Percentiles rank a stretch among this genome's conserved stretches.
Evolutionary conservation across 352 stramenopile species (phyloP).

Genomic region (Phytophthora ramorum): DNA sequence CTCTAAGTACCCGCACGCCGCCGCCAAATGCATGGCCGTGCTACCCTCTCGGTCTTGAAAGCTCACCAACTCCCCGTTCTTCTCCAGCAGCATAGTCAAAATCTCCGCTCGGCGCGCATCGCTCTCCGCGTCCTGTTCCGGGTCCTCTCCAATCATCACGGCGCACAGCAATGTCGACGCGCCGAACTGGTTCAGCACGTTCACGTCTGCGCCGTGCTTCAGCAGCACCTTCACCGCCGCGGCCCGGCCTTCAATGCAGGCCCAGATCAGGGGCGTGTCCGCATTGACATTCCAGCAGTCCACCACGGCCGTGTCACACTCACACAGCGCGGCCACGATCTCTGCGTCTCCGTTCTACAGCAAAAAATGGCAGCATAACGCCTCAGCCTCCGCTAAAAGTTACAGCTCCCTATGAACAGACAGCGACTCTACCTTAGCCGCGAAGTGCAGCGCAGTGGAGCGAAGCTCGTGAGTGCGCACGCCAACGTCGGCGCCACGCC

Average conservation of each 20-base stretch:
- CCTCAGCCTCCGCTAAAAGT: background rate
- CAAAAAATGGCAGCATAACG: conserved; percentile 2
- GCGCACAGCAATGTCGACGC: conserved; percentile 77
- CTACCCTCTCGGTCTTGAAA: conserved; percentile 85
- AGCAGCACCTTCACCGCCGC: conserved; percentile 78
- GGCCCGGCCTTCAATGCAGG: conserved; percentile 77
- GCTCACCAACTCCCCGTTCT: conserved; percentile 76
- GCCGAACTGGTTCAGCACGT: conserved; percentile 75
- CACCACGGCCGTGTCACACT: conserved; percentile 56
- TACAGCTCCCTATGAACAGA: background rate
- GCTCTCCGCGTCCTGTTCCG: conserved; percentile 53
- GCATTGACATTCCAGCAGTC: conserved; percentile 79
- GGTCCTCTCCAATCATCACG: conserved; percentile 82
- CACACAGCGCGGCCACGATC: conserved; percentile 77
- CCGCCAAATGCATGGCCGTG: conserved; percentile 84
- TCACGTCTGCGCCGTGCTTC: conserved; percentile 63
- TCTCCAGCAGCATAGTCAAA: conserved; percentile 60
- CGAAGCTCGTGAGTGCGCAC: conserved; percentile 77
- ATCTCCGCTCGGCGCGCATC: conserved; percentile 66
- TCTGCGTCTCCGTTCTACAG: conserved; percentile 65
- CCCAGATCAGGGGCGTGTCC: conserved; percentile 85
- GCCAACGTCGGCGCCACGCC: conserved; percentile 61
- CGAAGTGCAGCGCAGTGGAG: conserved; percentile 82
- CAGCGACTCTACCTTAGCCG: conserved; percentile 65
- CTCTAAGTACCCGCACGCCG: conserved; percentile 74